Percentiles rank a stretch among this genome's conserved stretches.
Evolutionary conservation across 2,329 filamentous ascomycete genomes (phyloP).

Genomic region (Ascochyta fabae): DNA sequence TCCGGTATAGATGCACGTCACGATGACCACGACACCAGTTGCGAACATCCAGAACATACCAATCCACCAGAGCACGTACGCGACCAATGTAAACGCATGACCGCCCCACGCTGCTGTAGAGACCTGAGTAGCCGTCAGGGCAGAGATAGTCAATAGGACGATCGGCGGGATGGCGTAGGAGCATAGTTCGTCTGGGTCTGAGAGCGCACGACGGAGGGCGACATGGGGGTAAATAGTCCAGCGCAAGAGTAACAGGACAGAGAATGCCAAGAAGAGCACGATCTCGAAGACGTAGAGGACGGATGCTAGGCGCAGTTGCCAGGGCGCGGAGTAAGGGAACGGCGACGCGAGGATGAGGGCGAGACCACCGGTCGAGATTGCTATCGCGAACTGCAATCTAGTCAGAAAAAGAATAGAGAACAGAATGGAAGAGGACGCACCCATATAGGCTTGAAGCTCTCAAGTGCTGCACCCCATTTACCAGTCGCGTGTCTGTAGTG

Average conservation of each 20-base stretch:
- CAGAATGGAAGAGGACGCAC: not conserved
- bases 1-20: slow-evolving; percentile 11
- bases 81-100: slow-evolving; percentile 10
- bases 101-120: slow-evolving; percentile 6
- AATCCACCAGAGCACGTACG: slow-evolving; percentile 14
- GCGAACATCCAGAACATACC: slow-evolving; percentile 12
- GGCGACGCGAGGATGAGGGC: slow-evolving; percentile 10
- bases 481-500: slow-evolving; percentile 12
- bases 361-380: slow-evolving; percentile 11
- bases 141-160: slow-evolving; percentile 10
- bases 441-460: slow-evolving; percentile 14
- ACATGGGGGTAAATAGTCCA: slow-evolving; percentile 13
- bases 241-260: not conserved
- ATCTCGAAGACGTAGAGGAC: slow-evolving; percentile 11
- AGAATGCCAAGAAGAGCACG: not conserved
- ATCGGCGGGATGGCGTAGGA: slow-evolving; percentile 14
- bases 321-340: slow-evolving; percentile 9
- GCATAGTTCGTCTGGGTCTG: slow-evolving; percentile 10
- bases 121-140: slow-evolving; percentile 9
- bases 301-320: slow-evolving; percentile 10
- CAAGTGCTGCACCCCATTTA: slow-evolving; percentile 12
- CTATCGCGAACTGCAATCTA: slow-evolving; percentile 2
- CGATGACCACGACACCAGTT: slow-evolving; percentile 8
- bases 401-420: not conserved
- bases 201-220: slow-evolving; percentile 5